Conservation (phyloP, 495 filamentous ascomycete genomes). For the Parathielavia appendiculata region DNA sequence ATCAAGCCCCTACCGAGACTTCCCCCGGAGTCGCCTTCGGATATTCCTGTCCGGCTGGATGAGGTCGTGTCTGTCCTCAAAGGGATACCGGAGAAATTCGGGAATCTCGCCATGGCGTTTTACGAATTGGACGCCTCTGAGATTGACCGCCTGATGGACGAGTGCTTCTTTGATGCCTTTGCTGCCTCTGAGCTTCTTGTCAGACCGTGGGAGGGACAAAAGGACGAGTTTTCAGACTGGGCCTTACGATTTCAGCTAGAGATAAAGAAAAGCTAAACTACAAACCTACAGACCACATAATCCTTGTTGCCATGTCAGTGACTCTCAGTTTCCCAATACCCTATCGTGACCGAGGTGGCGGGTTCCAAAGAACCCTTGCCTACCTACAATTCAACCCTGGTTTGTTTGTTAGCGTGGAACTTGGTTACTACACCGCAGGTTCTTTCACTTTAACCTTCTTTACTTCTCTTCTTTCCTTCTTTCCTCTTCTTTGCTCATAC, state of each 20-base stretch:
- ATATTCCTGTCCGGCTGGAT: conserved; percentile 38
- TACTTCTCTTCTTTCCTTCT: too few relatives aligned
- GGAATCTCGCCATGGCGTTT: conserved; percentile 41
- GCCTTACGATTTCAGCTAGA: conserved; percentile 44
- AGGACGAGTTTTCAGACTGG: conserved; percentile 48
- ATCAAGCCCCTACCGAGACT: conserved; percentile 48
- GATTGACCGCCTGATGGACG: conserved; percentile 44
- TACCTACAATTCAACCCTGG: too few relatives aligned
- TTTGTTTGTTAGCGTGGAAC: too few relatives aligned
- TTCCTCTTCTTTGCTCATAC: too few relatives aligned
- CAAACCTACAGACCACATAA: not conserved
- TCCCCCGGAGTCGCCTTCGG: conserved; percentile 25
- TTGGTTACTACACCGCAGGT: too few relatives aligned
- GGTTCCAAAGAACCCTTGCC: too few relatives aligned
- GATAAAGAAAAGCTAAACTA: conserved; percentile 37
- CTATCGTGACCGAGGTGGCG: too few relatives aligned
- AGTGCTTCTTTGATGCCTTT: conserved; percentile 46
- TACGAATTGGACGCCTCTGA: conserved; percentile 46
- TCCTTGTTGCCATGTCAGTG: not conserved
- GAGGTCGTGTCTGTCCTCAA: conserved; percentile 40
- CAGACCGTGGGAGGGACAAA: conserved; percentile 39
- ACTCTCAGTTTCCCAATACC: too few relatives aligned
- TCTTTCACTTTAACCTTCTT: too few relatives aligned
- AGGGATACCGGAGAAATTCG: conserved; percentile 39
- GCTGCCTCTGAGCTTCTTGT: conserved; percentile 42